phyloP scores from a whole-genome alignment of 768 basidiomycete genomes.

The Leucogyrophana mollusca region DNA sequence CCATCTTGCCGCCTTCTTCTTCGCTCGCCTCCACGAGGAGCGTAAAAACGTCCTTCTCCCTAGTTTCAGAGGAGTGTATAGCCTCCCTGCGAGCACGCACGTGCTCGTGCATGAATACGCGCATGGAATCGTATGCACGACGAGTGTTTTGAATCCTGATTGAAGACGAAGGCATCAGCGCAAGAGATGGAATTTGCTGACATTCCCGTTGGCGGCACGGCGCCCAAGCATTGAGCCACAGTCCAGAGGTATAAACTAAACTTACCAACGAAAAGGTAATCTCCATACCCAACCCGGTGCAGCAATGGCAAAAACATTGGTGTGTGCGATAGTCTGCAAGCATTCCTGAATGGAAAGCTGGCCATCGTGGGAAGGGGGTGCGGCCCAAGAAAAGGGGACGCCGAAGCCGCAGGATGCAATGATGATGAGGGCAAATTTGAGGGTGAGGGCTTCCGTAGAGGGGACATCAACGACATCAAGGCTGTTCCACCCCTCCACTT shows the following conservation, averaged over 20 bases:
- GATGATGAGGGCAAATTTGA: conserved; percentile 21
- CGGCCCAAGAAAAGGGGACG: conserved; percentile 19
- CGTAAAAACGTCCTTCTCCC: conserved; percentile 17
- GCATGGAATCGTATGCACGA: conserved; percentile 19
- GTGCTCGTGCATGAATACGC: conserved; percentile 16
- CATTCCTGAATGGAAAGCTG: conserved; percentile 20
- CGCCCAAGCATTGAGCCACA: no score
- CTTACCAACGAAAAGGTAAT: conserved; percentile 18
- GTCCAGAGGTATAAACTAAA: no score
- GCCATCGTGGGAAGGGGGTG: conserved; percentile 12
- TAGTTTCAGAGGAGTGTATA: conserved; percentile 6
- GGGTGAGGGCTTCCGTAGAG: conserved; percentile 12
- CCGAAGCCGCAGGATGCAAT: conserved; percentile 23
- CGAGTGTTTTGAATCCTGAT: conserved; percentile 19
- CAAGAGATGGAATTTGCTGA: no score
- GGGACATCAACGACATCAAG: conserved; percentile 16
- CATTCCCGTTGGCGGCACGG: no score
- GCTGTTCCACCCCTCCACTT: conserved; percentile 14
- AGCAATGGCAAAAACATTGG: conserved; percentile 11
- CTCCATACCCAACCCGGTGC: conserved; percentile 22
- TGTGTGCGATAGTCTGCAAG: conserved; percentile 12
- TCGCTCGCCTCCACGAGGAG: conserved; percentile 20
- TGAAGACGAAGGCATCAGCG: no score
- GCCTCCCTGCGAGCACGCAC: conserved; percentile 9
- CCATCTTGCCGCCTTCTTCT: conserved; percentile 13